Percentiles rank a stretch among this genome's conserved stretches.
These are phyloP conservation scores for Ophiognomonia clavigignenti-juglandacearum DNA, from an alignment of 2,329 filamentous ascomycete genomes.

Conservation along the genomic window DNA sequence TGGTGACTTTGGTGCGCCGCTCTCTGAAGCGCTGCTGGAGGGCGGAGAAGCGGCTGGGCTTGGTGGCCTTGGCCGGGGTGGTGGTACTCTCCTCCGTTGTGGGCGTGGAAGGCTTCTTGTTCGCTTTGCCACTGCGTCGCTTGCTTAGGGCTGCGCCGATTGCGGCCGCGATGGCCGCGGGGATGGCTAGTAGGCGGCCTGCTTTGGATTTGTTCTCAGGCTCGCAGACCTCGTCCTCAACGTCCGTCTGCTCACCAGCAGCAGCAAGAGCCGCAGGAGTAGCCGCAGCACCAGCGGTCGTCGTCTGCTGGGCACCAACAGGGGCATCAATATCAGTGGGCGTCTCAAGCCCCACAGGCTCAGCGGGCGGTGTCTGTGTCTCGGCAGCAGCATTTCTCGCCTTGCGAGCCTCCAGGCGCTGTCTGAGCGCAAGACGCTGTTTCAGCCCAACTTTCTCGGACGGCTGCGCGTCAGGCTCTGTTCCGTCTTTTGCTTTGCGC, in stretches of 20 bases:
- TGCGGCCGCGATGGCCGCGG: background rate
- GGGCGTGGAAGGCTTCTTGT: background rate
- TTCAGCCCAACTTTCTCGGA: conserved; percentile 2
- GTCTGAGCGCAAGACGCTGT: conserved; percentile 6
- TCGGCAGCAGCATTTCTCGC: background rate
- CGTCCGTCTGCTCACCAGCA: background rate
- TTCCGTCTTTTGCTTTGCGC: background rate
- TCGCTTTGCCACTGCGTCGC: background rate
- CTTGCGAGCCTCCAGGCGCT: conserved; percentile 4
- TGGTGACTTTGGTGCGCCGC: conserved; percentile 5
- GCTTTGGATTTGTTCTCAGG: background rate
- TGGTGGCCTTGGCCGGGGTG: conserved; percentile 1
- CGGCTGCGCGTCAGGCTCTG: background rate
- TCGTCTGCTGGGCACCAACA: background rate
- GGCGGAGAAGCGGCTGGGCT: background rate
- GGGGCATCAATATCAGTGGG: background rate
- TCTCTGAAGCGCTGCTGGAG: background rate
- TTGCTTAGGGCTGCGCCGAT: background rate
- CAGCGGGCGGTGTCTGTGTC: background rate
- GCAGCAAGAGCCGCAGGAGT: background rate
- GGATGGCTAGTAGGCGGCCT: background rate
- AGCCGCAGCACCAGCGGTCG: background rate
- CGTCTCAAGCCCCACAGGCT: background rate
- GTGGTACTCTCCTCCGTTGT: background rate
- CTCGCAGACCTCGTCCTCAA: background rate